Percentiles rank a stretch among this genome's conserved stretches.
Evolutionary conservation across 1,284 basidiomycete genomes (phyloP).

Genomic region (Trametes pubescens): DNA sequence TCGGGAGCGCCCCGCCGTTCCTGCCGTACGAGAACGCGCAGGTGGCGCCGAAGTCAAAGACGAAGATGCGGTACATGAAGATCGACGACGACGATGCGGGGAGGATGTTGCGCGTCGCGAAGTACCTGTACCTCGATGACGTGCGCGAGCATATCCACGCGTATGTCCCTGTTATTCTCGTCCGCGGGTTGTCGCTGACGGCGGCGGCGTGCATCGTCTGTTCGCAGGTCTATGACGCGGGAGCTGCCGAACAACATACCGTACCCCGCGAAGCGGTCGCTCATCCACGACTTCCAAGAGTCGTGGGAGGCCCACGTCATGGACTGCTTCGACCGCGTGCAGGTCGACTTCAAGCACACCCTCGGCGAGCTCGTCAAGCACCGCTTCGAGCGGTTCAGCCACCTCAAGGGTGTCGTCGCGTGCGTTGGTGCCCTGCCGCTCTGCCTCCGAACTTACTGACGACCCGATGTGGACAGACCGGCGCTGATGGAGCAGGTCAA

Average conservation of each 20-base stretch:
- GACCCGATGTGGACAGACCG: background rate
- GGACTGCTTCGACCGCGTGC: conserved; percentile 50
- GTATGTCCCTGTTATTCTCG: too few relatives aligned
- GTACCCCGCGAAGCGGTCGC: conserved; percentile 55
- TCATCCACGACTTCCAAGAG: conserved; percentile 51
- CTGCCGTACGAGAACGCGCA: conserved; percentile 25
- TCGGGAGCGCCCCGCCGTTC: conserved; percentile 50
- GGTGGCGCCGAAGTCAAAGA: conserved; percentile 1
- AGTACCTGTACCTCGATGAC: conserved; percentile 61
- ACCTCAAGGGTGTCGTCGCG: conserved; percentile 41
- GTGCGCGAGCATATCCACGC: conserved; percentile 49
- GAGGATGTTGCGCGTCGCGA: conserved; percentile 25
- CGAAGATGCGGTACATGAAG: background rate
- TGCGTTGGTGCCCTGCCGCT: conserved; percentile 21
- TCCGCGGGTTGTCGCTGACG: too few relatives aligned
- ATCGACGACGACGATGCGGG: background rate
- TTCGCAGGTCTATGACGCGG: conserved; percentile 53
- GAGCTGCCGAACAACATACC: conserved; percentile 62
- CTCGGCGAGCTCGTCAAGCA: conserved; percentile 36
- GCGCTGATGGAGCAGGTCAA: conserved; percentile 17
- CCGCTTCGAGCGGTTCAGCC: conserved; percentile 44
- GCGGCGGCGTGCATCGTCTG: too few relatives aligned
- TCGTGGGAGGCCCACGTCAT: conserved; percentile 50
- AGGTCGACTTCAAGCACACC: conserved; percentile 36
- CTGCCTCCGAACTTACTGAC: background rate